Evolutionary conservation across 768 basidiomycete genomes (phyloP).

Genomic region (Lactifluus volemus): DNA sequence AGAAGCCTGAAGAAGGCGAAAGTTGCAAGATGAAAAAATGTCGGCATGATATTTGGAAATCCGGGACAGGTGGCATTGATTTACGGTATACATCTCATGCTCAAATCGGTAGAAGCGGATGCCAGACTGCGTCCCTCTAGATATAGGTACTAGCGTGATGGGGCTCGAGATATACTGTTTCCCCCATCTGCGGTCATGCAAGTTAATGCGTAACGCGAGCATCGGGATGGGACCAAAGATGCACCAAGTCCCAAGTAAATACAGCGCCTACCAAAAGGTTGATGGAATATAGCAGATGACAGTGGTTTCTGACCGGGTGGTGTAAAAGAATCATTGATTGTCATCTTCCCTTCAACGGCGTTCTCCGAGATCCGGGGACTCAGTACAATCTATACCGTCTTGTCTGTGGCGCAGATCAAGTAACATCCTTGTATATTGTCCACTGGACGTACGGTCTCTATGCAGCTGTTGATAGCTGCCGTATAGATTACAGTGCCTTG

Average conservation of each 20-base stretch:
- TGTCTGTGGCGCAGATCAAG: conserved; percentile 5
- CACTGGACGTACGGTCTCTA: not conserved
- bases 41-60: conserved; percentile 19
- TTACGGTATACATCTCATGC: conserved; percentile 12
- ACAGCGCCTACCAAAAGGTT: no score
- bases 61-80: conserved; percentile 11
- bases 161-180: not conserved
- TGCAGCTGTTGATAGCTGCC: no score
- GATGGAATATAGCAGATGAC: conserved; percentile 3
- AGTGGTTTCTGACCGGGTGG: not conserved
- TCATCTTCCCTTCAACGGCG: conserved; percentile 8
- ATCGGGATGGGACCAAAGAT: no score
- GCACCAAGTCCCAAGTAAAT: no score
- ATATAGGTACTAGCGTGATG: not conserved
- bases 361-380: not conserved
- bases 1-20: not conserved
- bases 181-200: not conserved
- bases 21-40: not conserved
- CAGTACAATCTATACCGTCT: not conserved
- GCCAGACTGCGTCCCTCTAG: not conserved
- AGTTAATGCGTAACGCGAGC: not conserved
- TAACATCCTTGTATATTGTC: not conserved
- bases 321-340: not conserved
- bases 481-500: not conserved
- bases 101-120: not conserved